phyloP scores from a whole-genome alignment of 108 stramenopile genomes.

The Nannochloropsis gaditana region DNA sequence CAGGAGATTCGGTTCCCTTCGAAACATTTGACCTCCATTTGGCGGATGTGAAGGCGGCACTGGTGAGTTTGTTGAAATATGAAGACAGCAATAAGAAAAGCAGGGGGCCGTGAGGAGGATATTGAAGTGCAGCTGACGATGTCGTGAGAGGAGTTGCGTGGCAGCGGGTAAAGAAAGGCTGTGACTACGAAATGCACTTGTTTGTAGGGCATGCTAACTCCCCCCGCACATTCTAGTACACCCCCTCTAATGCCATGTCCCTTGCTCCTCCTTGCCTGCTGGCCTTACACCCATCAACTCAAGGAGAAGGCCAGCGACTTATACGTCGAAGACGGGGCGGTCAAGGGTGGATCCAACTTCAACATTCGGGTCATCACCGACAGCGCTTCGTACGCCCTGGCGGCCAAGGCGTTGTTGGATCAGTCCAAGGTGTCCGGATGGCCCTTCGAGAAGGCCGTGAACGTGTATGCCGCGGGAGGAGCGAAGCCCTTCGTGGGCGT shows the following conservation, averaged over 20 bases:
- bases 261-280: background rate
- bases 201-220: too few relatives aligned
- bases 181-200: background rate
- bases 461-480: conserved; percentile 15
- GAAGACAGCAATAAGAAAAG: too few relatives aligned
- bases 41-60: conserved; percentile 14
- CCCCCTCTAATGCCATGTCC: background rate
- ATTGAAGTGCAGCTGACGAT: too few relatives aligned
- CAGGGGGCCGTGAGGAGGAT: too few relatives aligned
- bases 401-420: background rate
- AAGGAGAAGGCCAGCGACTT: background rate
- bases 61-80: background rate
- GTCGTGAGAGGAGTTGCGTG: too few relatives aligned
- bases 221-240: too few relatives aligned
- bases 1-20: background rate
- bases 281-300: background rate
- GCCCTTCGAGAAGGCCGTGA: background rate
- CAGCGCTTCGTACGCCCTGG: conserved; percentile 4
- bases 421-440: background rate
- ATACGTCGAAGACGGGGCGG: background rate
- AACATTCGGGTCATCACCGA: background rate
- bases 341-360: background rate
- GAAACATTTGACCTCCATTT: conserved; percentile 6
- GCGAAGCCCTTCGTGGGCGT: background rate
- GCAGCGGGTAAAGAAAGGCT: background rate